These are phyloP conservation scores for Apium graveolens DNA, from an alignment of 129 eudicot genomes.

Conservation along the genomic window DNA sequence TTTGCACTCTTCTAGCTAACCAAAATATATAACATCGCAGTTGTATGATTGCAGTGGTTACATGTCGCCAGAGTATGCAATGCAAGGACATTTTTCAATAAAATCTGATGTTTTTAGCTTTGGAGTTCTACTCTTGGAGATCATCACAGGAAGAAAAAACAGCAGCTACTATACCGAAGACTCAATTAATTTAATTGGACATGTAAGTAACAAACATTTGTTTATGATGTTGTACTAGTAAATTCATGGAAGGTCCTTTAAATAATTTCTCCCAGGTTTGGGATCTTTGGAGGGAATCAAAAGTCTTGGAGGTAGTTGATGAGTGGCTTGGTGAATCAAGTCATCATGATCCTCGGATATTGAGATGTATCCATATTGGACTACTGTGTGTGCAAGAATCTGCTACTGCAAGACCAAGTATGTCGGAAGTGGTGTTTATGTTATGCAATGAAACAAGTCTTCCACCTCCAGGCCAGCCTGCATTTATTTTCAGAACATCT, in stretches of 20 bases:
- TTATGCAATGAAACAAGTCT: slow-evolving; percentile 17
- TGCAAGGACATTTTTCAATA: slow-evolving; percentile 10
- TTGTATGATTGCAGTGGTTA: slow-evolving; percentile 8
- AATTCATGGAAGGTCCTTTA: not conserved
- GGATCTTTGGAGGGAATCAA: slow-evolving; percentile 4
- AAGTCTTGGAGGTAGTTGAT: not conserved
- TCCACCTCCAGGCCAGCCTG: slow-evolving; percentile 5
- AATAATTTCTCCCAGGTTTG: slow-evolving; percentile 13
- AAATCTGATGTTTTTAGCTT: slow-evolving; percentile 20
- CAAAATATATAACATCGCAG: not conserved
- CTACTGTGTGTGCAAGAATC: slow-evolving; percentile 21
- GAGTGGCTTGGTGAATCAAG: not conserved
- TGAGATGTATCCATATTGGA: slow-evolving; percentile 3
- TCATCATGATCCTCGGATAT: not conserved
- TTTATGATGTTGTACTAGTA: not conserved
- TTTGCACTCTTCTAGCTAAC: not conserved
- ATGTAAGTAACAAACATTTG: not conserved
- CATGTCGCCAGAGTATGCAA: slow-evolving; percentile 14
- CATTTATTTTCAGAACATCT: not conserved
- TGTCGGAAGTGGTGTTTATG: slow-evolving; percentile 21
- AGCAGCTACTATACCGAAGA: slow-evolving; percentile 10
- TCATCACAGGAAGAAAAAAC: slow-evolving; percentile 4
- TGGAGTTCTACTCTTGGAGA: slow-evolving; percentile 13
- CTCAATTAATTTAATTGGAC: slow-evolving; percentile 14
- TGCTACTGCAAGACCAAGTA: slow-evolving; percentile 14